A percentile compares a stretch with the other conserved stretches of the same genome.
Evolutionary conservation across 768 basidiomycete species (phyloP).

Genomic region (Psilocybe azurescens): DNA sequence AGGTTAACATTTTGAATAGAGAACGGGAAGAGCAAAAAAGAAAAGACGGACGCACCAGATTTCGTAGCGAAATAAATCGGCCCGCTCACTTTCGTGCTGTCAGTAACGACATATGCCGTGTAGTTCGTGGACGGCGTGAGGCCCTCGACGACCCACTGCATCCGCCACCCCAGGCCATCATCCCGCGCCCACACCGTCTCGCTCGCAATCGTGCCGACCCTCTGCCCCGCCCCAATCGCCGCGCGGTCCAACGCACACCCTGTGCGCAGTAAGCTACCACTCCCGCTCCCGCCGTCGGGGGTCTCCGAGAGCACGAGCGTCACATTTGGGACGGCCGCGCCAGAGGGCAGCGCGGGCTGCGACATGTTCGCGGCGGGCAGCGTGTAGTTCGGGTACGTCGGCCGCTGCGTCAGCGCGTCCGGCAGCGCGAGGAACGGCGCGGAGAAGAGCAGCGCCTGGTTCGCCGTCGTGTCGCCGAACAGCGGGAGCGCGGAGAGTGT

Average conservation of each 20-base stretch:
- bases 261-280: conserved; percentile 24
- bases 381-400: conserved; percentile 78
- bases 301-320: conserved; percentile 64
- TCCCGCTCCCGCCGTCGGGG: conserved; percentile 42
- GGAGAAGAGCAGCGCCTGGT: conserved; percentile 77
- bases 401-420: conserved; percentile 27
- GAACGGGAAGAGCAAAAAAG: too few relatives aligned
- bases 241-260: conserved; percentile 32
- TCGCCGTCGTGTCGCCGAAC: conserved; percentile 76
- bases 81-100: conserved; percentile 60
- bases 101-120: conserved; percentile 69
- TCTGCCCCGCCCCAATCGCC: conserved; percentile 45
- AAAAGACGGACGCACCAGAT: conserved; percentile 51
- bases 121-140: conserved; percentile 76
- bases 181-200: conserved; percentile 64
- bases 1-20: too few relatives aligned
- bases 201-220: conserved; percentile 42
- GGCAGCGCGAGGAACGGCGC: conserved; percentile 47
- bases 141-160: conserved; percentile 68
- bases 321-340: conserved; percentile 44
- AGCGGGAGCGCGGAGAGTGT: conserved; percentile 50
- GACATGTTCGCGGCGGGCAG: conserved; percentile 63
- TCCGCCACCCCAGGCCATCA: conserved; percentile 59
- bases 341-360: conserved; percentile 43
- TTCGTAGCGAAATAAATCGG: conserved; percentile 81